These are phyloP conservation scores for Trichoderma aggressivum DNA, from an alignment of 2,329 filamentous ascomycete genomes.

Conservation along the genomic window DNA sequence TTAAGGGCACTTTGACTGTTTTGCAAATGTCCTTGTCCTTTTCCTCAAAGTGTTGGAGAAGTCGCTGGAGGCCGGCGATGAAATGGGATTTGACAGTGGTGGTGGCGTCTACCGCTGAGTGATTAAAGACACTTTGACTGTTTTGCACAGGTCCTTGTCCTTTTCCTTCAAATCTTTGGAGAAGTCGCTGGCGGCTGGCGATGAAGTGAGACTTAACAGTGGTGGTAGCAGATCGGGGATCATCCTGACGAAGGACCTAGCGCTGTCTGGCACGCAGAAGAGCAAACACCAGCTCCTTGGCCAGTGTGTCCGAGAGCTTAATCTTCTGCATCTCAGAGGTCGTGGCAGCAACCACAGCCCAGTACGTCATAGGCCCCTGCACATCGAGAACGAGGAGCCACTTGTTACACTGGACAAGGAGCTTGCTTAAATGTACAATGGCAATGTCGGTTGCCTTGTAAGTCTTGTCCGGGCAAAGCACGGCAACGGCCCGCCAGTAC, in stretches of 20 bases:
- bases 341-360: background rate
- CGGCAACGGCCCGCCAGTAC: background rate
- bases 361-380: background rate
- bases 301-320: background rate
- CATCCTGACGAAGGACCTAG: slow-evolving; percentile 11
- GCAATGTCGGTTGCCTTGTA: background rate
- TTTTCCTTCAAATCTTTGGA: slow-evolving; percentile 10
- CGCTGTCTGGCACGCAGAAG: slow-evolving; percentile 20
- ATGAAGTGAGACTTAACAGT: background rate
- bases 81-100: background rate
- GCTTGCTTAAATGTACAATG: background rate
- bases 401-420: slow-evolving; percentile 12
- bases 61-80: slow-evolving; percentile 10
- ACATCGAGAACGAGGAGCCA: background rate
- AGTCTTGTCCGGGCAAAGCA: slow-evolving; percentile 3
- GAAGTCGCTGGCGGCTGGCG: slow-evolving; percentile 13
- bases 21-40: background rate
- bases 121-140: too few species aligned
- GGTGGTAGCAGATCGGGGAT: background rate
- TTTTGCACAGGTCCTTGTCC: background rate
- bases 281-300: slow-evolving; percentile 2
- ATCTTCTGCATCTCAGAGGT: background rate
- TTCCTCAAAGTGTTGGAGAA: slow-evolving; percentile 15
- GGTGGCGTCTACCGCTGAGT: too few species aligned
- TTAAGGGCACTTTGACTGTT: too few species aligned